phyloP scores from a whole-genome alignment of 345 rosid species.

The Mallotus nudiflorus region DNA sequence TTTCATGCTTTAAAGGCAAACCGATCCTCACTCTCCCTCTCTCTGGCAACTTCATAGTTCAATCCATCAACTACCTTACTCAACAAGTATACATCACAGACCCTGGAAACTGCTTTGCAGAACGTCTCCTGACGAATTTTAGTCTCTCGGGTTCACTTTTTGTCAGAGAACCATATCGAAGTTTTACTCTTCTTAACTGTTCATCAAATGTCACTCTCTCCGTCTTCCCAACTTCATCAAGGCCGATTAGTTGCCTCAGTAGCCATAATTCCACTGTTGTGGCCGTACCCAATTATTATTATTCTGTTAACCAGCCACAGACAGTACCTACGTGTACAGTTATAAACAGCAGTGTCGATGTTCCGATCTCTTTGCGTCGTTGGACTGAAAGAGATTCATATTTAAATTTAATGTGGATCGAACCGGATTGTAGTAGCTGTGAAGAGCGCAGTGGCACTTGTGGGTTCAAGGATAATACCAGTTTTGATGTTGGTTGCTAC shows the following conservation, averaged over 20 bases:
- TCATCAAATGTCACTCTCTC: not conserved
- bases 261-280: slow-evolving; percentile 26
- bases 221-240: not conserved
- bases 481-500: slow-evolving; percentile 30
- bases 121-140: slow-evolving; percentile 28
- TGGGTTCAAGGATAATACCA: slow-evolving; percentile 16
- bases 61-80: slow-evolving; percentile 34
- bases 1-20: slow-evolving; percentile 36
- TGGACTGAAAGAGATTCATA: slow-evolving; percentile 1
- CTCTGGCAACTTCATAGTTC: slow-evolving; percentile 44
- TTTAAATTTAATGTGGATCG: slow-evolving; percentile 40
- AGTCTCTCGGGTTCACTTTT: slow-evolving; percentile 37
- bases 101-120: slow-evolving; percentile 40
- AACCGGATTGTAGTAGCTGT: slow-evolving; percentile 45
- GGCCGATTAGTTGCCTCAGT: slow-evolving; percentile 42
- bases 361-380: slow-evolving; percentile 27
- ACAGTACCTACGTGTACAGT: slow-evolving; percentile 11
- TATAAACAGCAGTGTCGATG: not conserved
- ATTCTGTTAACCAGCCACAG: not conserved
- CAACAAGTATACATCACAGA: slow-evolving; percentile 38
- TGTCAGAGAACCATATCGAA: accelerated
- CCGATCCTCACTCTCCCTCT: slow-evolving; percentile 31
- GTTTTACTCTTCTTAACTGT: slow-evolving; percentile 44
- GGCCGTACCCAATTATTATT: not conserved
- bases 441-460: slow-evolving; percentile 37